Evolutionary conservation across 2,329 filamentous ascomycete species (phyloP), one percentile per base, ranked within the genome.

Genomic region (Didymella keratinophila): DNA sequence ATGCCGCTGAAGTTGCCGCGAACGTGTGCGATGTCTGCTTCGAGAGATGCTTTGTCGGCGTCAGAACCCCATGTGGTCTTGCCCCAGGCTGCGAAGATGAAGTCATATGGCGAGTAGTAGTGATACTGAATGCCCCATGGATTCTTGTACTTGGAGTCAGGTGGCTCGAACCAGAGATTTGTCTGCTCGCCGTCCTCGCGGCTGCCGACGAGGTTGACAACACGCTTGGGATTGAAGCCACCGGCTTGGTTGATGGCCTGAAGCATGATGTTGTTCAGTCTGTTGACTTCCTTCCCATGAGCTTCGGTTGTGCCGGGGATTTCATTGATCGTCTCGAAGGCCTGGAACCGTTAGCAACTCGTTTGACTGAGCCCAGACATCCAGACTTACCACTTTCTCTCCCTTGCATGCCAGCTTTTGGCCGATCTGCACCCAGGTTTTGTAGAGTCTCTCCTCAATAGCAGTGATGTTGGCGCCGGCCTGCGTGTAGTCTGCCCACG

Each of bases 61-160:
- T 81, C 81, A 2, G 82, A 83, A 23, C 86, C 84, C 84, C 84
- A 86, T 48, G 82, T 83, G 0, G 85, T 87, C 68, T 85, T 85
- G 23, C 86, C 86, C 85, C 84, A 87, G 12, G 72, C 74, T 18
- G 61, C 60, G 61, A 77, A 81, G 61, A 79, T 75, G 64, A 74
- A 79, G 55, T 75, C 72, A 42, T 75, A 86, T 11, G 83, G 84
- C 9, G 79, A 81, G 73, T 87, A 88, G 71, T 87, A 87, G 66
- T 88, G 86, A 67, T 85, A 87, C 67, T 87, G 85, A 28, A 87
- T 78, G 0, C 82, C 84, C 80, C 83, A 87, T 0, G 85, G 85
- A 56, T 86, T 85, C 12, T 79, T 79, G 39, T 82, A 83, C 52
- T 70, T 74, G 4, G 62, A 43, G 28, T 81, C 79, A 0, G 83